Conservation (phyloP, 1,139 yeast species). For the Hyphopichia wangnamkhiaoensis region DNA sequence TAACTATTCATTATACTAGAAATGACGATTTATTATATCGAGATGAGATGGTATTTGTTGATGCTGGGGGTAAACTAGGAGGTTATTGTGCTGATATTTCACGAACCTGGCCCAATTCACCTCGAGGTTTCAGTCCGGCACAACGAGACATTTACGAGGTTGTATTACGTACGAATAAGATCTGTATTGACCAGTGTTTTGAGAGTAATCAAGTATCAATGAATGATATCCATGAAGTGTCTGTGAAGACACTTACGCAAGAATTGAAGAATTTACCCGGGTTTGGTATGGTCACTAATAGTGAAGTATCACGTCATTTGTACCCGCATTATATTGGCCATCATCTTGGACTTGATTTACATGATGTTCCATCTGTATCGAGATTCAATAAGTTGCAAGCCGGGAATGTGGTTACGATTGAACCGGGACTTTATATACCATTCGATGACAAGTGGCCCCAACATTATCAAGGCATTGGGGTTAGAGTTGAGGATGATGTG, state of each 20-base stretch:
- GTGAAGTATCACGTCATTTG: constrained; percentile 55
- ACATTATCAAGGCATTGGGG: constrained; percentile 85
- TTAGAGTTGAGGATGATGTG: constrained; percentile 91
- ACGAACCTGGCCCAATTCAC: constrained; percentile 89
- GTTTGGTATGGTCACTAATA: constrained; percentile 48
- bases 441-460: constrained; percentile 67
- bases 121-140: constrained; percentile 66
- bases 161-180: constrained; percentile 78
- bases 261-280: constrained; percentile 75
- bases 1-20: constrained; percentile 87
- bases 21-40: constrained; percentile 76
- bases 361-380: constrained; percentile 70
- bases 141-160: constrained; percentile 89
- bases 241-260: constrained; percentile 56
- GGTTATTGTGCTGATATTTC: constrained; percentile 97
- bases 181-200: constrained; percentile 70
- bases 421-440: constrained; percentile 94
- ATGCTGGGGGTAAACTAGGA: constrained; percentile 93
- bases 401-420: constrained; percentile 86
- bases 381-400: constrained; percentile 49
- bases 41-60: constrained; percentile 86
- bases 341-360: constrained; percentile 90
- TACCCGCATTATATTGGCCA: constrained; percentile 98
- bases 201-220: constrained; percentile 54
- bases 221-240: constrained; percentile 73